Evolutionary conservation across 352 stramenopile genomes (phyloP), one percentile per base, ranked within the genome.

Genomic region (Plasmopara viticola): DNA sequence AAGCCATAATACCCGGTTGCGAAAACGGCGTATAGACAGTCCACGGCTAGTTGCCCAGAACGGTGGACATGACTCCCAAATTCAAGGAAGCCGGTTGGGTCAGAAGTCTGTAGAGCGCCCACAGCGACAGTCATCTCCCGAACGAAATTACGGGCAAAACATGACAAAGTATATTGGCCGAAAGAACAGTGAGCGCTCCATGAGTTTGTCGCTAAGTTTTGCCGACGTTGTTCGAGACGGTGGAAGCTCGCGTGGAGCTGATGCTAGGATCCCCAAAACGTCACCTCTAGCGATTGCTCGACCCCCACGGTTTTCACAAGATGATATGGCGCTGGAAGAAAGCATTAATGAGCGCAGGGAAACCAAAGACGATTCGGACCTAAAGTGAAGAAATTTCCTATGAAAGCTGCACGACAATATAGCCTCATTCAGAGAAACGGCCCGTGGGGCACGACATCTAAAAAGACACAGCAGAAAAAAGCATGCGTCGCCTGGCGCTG

Each of bases 211-310:
- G 20, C 20, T 25, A 25, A 25, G 20, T 25, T 25, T 25, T 68
- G 84, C 84, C 0, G 84, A 94, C 44, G 84, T 94, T 10, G 84
- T 94, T 0, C 69, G 86, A 12, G 79, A 80, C 15, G 78, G 80
- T n/a, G 67, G 60, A 0, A 48, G 62, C 9, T 56, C 53, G 34
- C 56, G 42, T 54, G 38, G 39, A 29, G 31, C 9, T 29, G 20
- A 25, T 25, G 20, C 20, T 25, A 25, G 20, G 20, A 64, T 63
- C 7, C 73, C 67, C 17, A 58, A 69, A 12, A 72, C 62, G 5
- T 86, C 74, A 8, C 75, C 74, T 13, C 37, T 84, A 12, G 59
- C 69, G 3, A 38, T 75, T 8, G 53, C 64, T n/a, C 69, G 71
- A 31, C 57, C 66, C 9, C 47, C 62, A 35, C 64, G 69, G 3